Base-by-base conservation (phyloP, 805 yeast species). In the Yamadazyma insecticola region DNA sequence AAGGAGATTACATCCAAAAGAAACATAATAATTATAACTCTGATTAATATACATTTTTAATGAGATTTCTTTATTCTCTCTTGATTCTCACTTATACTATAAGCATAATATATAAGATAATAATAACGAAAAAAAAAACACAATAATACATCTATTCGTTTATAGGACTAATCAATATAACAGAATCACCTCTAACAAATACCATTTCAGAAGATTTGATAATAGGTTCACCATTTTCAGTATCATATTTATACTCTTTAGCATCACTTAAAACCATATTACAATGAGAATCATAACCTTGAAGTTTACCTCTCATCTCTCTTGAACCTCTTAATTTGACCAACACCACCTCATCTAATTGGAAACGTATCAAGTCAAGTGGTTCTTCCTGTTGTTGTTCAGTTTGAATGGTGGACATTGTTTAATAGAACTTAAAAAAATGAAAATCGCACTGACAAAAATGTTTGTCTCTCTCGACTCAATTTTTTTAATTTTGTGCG, bases 181-280 rank as follows among this genome's bases (percentile, higher is more conserved):
- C 97, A 3, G 94, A 79, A 60, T 92, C 98, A n/a, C 99, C 99
- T 64, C 99, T 80, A 11, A 92, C 89, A 60, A 90, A 90, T 25
- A 92, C 78, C 88, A 92, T 85, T 34, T 86, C 96, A 12, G 87
- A 73, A 40, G 72, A 70, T 50, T 78, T 82, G 21, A 61, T 63
- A n/a, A 41, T 47, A 2, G 63, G 61, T 27, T 68, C 70, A 3
- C 61, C 73, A n/a, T 39, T 46, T 3, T 68, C 74, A 4, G 70
- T 78, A 19, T 67, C 72, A 53, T 74, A 85, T 22, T 89, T 77
- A 2, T 83, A 84, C 53, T 92, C 99, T 33, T 72, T 74, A 6
- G 95, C 96, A 48, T 92, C 95, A 45, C 97, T 87, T 41, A 92
- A 72, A 22, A 92, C 96, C 70, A 92, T 76, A 55, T 94, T 92